phyloP scores from a whole-genome alignment of 2,329 filamentous ascomycete species.

The Stachybotrys chartarum region DNA sequence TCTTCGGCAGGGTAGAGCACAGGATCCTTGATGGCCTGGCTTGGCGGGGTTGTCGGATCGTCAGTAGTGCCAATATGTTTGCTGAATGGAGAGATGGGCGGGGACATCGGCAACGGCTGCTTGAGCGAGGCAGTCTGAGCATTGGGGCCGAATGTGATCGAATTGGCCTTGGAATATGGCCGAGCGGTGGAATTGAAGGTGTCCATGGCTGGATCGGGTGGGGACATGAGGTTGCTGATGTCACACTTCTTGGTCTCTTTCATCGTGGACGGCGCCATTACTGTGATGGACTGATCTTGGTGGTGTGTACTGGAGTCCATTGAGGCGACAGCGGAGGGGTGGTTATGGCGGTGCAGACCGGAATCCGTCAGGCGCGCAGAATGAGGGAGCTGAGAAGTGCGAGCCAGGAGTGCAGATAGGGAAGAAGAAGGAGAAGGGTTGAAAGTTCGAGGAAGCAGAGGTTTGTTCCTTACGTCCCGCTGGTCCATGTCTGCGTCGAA shows the following conservation, averaged over 20 bases:
- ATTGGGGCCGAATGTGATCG: constrained; percentile 10
- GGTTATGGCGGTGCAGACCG: neutral
- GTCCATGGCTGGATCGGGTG: constrained; percentile 49
- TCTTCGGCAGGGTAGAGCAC: constrained; percentile 50
- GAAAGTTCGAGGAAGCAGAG: neutral
- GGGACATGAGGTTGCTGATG: constrained; percentile 54
- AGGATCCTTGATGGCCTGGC: constrained; percentile 39
- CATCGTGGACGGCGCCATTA: constrained; percentile 8
- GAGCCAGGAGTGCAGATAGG: neutral
- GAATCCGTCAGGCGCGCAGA: too few species aligned
- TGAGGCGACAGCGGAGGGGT: constrained; percentile 1
- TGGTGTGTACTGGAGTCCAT: neutral
- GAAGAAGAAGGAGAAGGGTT: constrained; percentile 6
- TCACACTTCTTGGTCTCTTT: constrained; percentile 33
- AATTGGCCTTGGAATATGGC: constrained; percentile 10
- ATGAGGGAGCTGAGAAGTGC: neutral
- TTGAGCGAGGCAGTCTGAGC: constrained; percentile 19
- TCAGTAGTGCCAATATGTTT: constrained; percentile 28
- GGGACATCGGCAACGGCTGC: constrained; percentile 41
- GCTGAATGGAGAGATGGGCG: constrained; percentile 47
- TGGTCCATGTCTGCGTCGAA: constrained; percentile 16
- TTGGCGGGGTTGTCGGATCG: constrained; percentile 17
- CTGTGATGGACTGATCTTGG: constrained; percentile 7
- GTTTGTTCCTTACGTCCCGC: constrained; percentile 3
- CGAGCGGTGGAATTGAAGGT: constrained; percentile 34